A percentile compares a stretch with the other conserved stretches of the same genome.
Evolutionary conservation across 192 early-diverging fungal genomes (phyloP).

Genomic region (Coemansia sp.): DNA sequence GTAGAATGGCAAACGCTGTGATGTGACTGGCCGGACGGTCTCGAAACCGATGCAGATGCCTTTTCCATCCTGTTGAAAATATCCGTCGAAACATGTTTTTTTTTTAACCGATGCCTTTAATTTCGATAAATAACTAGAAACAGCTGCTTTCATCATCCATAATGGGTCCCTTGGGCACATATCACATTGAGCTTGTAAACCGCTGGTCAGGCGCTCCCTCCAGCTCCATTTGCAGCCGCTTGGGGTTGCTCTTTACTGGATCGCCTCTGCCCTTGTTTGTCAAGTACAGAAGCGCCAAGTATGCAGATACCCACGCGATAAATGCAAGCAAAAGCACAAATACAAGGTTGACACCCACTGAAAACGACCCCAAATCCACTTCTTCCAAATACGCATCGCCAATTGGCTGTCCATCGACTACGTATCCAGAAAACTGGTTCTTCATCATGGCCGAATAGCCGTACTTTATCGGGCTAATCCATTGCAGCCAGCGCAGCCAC

Average conservation of each 20-base stretch:
- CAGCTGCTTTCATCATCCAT: no score
- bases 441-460: conserved; percentile 53
- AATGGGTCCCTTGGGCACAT: no score
- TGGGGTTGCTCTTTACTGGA: conserved; percentile 1
- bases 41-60: conserved; percentile 53
- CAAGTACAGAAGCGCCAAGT: conserved; percentile 31
- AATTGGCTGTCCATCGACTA: conserved; percentile 28
- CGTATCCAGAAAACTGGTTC: conserved; percentile 52
- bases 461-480: conserved; percentile 60
- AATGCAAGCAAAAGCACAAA: conserved; percentile 26
- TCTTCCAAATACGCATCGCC: conserved; percentile 35
- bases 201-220: conserved; percentile 28
- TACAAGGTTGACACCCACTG: conserved; percentile 40
- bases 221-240: conserved; percentile 11
- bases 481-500: conserved; percentile 56
- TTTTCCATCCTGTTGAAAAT: conserved; percentile 16
- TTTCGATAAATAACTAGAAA: no score
- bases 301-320: conserved; percentile 23
- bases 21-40: conserved; percentile 68
- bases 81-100: neutral
- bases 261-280: conserved; percentile 8
- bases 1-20: conserved; percentile 75
- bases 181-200: conserved; percentile 7
- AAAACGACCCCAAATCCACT: conserved; percentile 38
- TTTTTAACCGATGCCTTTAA: neutral